phyloP scores from a whole-genome alignment of 2,329 filamentous ascomycete species.

The Calonectria ilicicola region DNA sequence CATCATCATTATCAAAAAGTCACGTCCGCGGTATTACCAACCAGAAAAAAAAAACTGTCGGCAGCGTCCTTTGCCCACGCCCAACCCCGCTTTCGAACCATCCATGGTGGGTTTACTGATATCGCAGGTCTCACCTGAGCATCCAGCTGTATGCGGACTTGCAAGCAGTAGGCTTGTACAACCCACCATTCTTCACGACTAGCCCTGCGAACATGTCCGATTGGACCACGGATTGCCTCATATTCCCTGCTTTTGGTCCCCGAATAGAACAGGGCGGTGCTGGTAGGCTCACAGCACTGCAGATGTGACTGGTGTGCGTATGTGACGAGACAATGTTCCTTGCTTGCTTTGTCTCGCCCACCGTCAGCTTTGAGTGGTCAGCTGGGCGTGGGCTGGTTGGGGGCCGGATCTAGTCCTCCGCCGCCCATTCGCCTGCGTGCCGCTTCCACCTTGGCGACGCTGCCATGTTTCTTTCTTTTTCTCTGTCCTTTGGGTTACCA shows the following conservation, averaged over 20 bases:
- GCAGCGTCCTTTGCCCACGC: neutral
- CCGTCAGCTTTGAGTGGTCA: neutral
- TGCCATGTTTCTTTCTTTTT: neutral
- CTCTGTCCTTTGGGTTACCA: neutral
- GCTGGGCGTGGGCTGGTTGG: neutral
- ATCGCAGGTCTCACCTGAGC: neutral
- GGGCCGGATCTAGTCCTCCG: neutral
- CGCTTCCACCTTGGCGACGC: neutral
- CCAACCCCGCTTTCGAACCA: neutral
- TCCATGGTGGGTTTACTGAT: neutral
- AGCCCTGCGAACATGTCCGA: neutral
- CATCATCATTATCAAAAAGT: neutral
- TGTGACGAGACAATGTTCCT: neutral
- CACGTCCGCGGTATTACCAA: neutral
- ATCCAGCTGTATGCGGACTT: neutral
- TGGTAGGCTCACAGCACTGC: neutral
- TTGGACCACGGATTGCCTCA: neutral
- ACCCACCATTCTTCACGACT: neutral
- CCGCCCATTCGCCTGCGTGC: neutral
- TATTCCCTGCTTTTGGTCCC: neutral
- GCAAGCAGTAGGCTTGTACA: neutral
- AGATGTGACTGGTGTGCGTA: neutral
- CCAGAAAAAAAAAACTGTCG: neutral
- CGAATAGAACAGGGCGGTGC: neutral
- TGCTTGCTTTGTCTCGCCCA: slow-evolving; percentile 14